phyloP scores from a whole-genome alignment of 2,329 filamentous ascomycete species.

The Colletotrichum brevisporum region DNA sequence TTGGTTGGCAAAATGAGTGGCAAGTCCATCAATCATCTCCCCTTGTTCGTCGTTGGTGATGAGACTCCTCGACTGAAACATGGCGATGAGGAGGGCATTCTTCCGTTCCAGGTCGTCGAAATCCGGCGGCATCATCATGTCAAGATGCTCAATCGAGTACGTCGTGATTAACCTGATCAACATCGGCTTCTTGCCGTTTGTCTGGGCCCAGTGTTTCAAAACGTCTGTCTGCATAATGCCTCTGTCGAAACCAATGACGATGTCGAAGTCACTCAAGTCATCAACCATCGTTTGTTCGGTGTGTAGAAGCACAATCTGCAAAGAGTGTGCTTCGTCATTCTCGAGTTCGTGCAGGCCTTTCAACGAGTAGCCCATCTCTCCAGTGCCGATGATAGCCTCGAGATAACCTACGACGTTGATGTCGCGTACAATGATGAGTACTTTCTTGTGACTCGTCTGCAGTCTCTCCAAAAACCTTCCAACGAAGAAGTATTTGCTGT shows the following conservation, averaged over 20 bases:
- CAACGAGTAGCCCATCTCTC: conserved; percentile 53
- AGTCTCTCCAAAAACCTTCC: conserved; percentile 67
- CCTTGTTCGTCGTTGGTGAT: conserved; percentile 41
- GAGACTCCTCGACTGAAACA: conserved; percentile 49
- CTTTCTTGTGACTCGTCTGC: conserved; percentile 57
- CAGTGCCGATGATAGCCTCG: conserved; percentile 60
- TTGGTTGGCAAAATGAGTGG: conserved; percentile 62
- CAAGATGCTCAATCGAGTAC: conserved; percentile 70
- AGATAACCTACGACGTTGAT: conserved; percentile 66
- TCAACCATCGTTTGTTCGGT: conserved; percentile 54
- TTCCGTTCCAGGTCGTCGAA: conserved; percentile 62
- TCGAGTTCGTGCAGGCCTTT: conserved; percentile 51
- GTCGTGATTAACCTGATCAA: conserved; percentile 64
- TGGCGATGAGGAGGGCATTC: conserved; percentile 56
- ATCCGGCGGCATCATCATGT: conserved; percentile 58
- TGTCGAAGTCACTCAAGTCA: conserved; percentile 59
- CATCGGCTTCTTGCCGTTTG: conserved; percentile 54
- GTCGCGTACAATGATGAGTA: conserved; percentile 68
- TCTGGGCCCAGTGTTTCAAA: conserved; percentile 31
- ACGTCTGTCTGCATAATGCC: conserved; percentile 57
- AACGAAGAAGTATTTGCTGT: conserved; percentile 73
- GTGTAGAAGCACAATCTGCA: conserved; percentile 59
- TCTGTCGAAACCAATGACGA: conserved; percentile 69
- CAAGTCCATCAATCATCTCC: conserved; percentile 57
- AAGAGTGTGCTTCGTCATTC: conserved; percentile 46